A percentile compares a stretch with the other conserved stretches of the same genome.
These are phyloP conservation scores for Phytophthora multivora DNA, from an alignment of 352 stramenopile species.

Conservation along the genomic window DNA sequence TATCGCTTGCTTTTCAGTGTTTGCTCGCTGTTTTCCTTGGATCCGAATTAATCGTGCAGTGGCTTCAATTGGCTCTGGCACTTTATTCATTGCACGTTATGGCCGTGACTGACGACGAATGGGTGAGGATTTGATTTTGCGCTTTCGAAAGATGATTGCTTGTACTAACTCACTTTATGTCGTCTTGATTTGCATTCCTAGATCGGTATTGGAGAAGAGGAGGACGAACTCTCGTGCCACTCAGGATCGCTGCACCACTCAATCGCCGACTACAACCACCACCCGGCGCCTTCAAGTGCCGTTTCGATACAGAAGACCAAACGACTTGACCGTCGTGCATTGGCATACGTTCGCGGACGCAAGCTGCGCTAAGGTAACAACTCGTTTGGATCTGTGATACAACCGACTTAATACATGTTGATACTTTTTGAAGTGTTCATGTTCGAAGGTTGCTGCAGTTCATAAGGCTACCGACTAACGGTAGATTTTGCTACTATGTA, in stretches of 20 bases:
- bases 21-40: slow-evolving; percentile 83
- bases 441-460: background rate
- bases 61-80: slow-evolving; percentile 81
- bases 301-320: slow-evolving; percentile 84
- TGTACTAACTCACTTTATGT: background rate
- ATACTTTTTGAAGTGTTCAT: background rate
- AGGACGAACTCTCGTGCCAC: slow-evolving; percentile 64
- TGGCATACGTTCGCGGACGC: slow-evolving; percentile 74
- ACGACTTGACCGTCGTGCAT: slow-evolving; percentile 68
- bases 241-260: slow-evolving; percentile 66
- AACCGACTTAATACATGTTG: background rate
- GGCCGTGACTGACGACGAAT: slow-evolving; percentile 75
- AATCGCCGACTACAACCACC: slow-evolving; percentile 80
- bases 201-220: slow-evolving; percentile 64
- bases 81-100: slow-evolving; percentile 86
- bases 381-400: background rate
- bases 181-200: slow-evolving; percentile 19
- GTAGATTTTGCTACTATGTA: background rate
- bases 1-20: slow-evolving; percentile 43
- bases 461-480: background rate
- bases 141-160: background rate
- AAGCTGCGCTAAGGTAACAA: slow-evolving; percentile 59
- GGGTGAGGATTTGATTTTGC: slow-evolving; percentile 43
- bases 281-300: slow-evolving; percentile 55
- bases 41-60: slow-evolving; percentile 84